These are phyloP conservation scores for Ailanthus altissimus DNA, from an alignment of 345 rosid genomes.

Conservation along the genomic window DNA sequence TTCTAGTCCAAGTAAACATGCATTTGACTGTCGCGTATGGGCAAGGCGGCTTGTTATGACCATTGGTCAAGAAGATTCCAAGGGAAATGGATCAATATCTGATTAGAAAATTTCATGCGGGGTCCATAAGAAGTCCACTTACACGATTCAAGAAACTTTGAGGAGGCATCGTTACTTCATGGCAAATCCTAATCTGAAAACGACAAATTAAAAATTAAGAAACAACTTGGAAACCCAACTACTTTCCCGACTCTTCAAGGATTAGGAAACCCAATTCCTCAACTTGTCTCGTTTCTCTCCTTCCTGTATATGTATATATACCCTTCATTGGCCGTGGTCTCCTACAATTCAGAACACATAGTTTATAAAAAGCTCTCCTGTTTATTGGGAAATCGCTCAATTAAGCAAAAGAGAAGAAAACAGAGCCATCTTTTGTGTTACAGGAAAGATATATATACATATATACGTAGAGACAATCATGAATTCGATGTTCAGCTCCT, in stretches of 20 bases:
- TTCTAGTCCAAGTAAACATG: too few relatives aligned
- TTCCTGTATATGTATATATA: neutral
- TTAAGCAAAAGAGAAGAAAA: neutral
- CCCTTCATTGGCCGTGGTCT: neutral
- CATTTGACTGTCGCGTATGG: too few relatives aligned
- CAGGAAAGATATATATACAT: neutral
- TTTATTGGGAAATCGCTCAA: neutral
- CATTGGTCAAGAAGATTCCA: too few relatives aligned
- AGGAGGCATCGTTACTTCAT: neutral
- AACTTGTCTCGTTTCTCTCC: neutral
- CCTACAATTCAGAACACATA: neutral
- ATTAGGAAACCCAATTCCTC: neutral
- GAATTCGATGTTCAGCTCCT: conserved; percentile 81
- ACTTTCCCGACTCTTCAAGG: neutral
- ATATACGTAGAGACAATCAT: conserved; percentile 26
- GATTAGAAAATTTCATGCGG: neutral
- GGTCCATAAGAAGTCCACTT: neutral
- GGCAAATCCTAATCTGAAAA: neutral
- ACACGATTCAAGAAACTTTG: neutral
- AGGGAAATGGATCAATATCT: too few relatives aligned
- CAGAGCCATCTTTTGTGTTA: neutral
- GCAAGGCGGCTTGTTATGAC: too few relatives aligned
- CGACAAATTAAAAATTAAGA: neutral
- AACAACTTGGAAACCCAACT: neutral
- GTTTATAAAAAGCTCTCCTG: neutral